These are phyloP conservation scores for Cladosporium austrohemisphaericum DNA, from an alignment of 2,329 filamentous ascomycete species.

Conservation along the genomic window DNA sequence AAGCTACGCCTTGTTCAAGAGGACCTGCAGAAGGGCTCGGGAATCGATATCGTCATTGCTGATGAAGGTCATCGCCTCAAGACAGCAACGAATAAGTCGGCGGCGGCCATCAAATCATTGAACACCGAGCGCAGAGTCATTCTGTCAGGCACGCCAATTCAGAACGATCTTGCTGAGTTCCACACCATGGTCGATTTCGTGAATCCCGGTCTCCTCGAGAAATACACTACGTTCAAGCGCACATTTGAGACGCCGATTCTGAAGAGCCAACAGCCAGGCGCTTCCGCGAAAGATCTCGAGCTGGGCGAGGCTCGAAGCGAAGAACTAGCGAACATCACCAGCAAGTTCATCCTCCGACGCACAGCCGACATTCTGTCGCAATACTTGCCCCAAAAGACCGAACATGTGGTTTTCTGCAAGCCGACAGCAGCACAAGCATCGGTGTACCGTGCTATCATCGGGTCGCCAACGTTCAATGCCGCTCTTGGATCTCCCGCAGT, in stretches of 20 bases:
- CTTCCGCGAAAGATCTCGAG: conserved; percentile 58
- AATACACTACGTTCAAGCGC: conserved; percentile 59
- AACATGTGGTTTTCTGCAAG: conserved; percentile 64
- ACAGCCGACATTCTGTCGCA: conserved; percentile 64
- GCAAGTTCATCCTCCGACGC: conserved; percentile 62
- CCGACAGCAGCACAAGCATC: conserved; percentile 58
- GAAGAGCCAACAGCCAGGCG: conserved; percentile 60
- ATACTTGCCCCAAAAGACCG: conserved; percentile 64
- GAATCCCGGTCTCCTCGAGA: conserved; percentile 62
- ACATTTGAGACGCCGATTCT: conserved; percentile 64
- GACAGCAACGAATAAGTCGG: conserved; percentile 65
- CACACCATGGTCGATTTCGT: conserved; percentile 66
- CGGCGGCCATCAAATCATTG: conserved; percentile 61
- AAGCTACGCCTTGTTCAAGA: conserved; percentile 63
- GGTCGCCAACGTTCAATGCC: conserved; percentile 59
- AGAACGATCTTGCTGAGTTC: conserved; percentile 66
- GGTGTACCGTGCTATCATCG: conserved; percentile 61
- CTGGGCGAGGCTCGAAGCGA: conserved; percentile 60
- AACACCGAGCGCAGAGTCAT: conserved; percentile 60
- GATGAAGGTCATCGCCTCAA: conserved; percentile 67
- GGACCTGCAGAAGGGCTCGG: conserved; percentile 58
- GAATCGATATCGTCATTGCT: conserved; percentile 67
- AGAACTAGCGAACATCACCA: conserved; percentile 58
- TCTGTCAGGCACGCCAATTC: conserved; percentile 63
- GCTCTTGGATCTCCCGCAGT: conserved; percentile 60